Base-by-base conservation (phyloP, 352 stramenopile genomes). In the Phytophthora cajani region DNA sequence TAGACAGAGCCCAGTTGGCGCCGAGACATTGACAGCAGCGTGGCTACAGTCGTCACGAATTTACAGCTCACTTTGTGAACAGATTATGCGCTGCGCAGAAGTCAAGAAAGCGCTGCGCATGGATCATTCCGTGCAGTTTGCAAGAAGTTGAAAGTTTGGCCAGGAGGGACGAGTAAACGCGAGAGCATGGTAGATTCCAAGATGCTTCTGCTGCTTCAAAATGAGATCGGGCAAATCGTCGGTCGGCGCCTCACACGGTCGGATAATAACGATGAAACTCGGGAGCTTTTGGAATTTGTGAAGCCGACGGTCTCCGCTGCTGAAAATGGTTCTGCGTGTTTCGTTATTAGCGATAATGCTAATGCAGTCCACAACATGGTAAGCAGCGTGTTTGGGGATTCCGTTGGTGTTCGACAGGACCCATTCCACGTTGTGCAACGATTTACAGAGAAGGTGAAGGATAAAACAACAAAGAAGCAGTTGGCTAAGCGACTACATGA, bases 71-170 rank as follows among this genome's bases (percentile, higher is more conserved):
- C 3, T 54, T 11, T 67, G 49, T 47, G 60, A 67, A 25, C n/a
- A 19, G 5, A 17, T 60, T 16, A 67, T 67, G 50, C 10, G 50
- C n/a, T 7, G 33, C 7, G 16, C n/a, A 25, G 33, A 12, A 27
- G 42, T 69, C 14, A 62, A 53, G 36, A 57, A 57, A 19, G 61
- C 47, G 6, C 7, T 57, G 14, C 30, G 61, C 2, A 68, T 61
- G 23, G 52, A 68, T 32, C 61, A 68, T 52, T 63, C 62, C 3
- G 62, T 52, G 2, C 59, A 63, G 25, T 69, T 69, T 58, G 62
- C 16, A 62, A 69, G 16, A 17, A 19, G 4, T 36, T 69, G 11
- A 50, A 63, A 33, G 14, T 53, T 19, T 63, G 62, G 10, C 14
- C 33, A 16, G 33, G 12, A 11, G 30, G 25, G 2, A 19, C 5